phyloP scores from a whole-genome alignment of 2,329 filamentous ascomycete species.

The Aspergillus felis region DNA sequence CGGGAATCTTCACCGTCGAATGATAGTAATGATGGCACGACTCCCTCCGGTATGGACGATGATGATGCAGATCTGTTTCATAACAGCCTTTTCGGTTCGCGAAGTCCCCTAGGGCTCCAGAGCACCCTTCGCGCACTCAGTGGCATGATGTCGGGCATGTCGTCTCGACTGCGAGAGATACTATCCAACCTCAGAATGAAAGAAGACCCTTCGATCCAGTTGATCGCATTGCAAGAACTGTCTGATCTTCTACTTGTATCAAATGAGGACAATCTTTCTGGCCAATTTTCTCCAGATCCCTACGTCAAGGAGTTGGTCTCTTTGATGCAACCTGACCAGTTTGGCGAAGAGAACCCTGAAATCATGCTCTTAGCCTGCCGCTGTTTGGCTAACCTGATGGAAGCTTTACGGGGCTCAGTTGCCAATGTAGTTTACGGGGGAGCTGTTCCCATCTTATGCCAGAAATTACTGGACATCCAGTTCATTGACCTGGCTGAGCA shows the following conservation, averaged over 20 bases:
- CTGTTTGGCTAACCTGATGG: conserved; percentile 95
- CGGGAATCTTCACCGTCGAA: conserved; percentile 57
- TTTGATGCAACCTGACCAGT: conserved; percentile 87
- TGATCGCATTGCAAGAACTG: conserved; percentile 87
- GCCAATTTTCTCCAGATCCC: conserved; percentile 88
- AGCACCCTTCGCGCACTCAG: conserved; percentile 80
- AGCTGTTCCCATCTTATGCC: conserved; percentile 88
- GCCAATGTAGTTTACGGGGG: conserved; percentile 97
- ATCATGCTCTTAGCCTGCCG: conserved; percentile 96
- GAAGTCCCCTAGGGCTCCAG: conserved; percentile 65
- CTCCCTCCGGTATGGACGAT: conserved; percentile 49
- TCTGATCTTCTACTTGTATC: conserved; percentile 91
- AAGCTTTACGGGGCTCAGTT: conserved; percentile 86
- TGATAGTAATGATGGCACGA: conserved; percentile 63
- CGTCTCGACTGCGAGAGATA: conserved; percentile 73
- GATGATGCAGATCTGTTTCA: conserved; percentile 61
- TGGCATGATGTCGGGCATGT: conserved; percentile 86
- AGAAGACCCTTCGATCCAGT: conserved; percentile 79
- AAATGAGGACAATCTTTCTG: conserved; percentile 92
- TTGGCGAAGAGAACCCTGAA: conserved; percentile 86
- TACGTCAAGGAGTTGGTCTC: conserved; percentile 92
- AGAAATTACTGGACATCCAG: conserved; percentile 90
- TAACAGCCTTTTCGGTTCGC: conserved; percentile 60
- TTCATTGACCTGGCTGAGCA: conserved; percentile 98
- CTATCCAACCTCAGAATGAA: conserved; percentile 73